phyloP scores from a whole-genome alignment of 345 rosid species.

The Erysimum cheiranthoides region DNA sequence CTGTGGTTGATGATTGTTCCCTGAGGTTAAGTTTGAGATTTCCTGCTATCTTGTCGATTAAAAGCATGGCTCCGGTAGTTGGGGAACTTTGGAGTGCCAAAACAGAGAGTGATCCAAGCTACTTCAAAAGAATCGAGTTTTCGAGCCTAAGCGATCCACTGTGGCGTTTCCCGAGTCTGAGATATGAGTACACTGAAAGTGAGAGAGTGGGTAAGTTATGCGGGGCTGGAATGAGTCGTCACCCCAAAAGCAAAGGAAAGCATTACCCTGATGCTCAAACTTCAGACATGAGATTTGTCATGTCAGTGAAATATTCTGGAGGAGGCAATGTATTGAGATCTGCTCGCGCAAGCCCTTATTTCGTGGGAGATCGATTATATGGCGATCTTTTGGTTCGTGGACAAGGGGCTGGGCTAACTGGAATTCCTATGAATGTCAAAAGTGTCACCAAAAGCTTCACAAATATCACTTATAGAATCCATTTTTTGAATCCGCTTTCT shows the following conservation, averaged over 20 bases:
- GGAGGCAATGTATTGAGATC: constrained; percentile 47
- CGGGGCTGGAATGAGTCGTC: constrained; percentile 39
- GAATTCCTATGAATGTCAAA: constrained; percentile 39
- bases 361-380: constrained; percentile 62
- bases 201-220: constrained; percentile 53
- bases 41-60: constrained; percentile 58
- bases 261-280: constrained; percentile 63
- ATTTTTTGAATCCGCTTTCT: constrained; percentile 40
- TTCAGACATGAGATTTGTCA: constrained; percentile 70
- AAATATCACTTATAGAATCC: constrained; percentile 72
- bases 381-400: constrained; percentile 18
- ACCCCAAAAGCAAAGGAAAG: constrained; percentile 53
- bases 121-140: constrained; percentile 57
- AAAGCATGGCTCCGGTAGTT: constrained; percentile 49
- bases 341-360: constrained; percentile 68
- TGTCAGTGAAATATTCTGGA: constrained; percentile 54
- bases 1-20: constrained; percentile 71
- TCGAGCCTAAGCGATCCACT: constrained; percentile 44
- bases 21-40: constrained; percentile 68
- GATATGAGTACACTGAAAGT: constrained; percentile 63
- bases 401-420: constrained; percentile 21
- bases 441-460: constrained; percentile 48
- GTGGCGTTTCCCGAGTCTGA: constrained; percentile 51
- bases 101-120: constrained; percentile 52
- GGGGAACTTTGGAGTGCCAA: constrained; percentile 72